Conservation (phyloP, 768 basidiomycete genomes). For the Leccinum arenicola region DNA sequence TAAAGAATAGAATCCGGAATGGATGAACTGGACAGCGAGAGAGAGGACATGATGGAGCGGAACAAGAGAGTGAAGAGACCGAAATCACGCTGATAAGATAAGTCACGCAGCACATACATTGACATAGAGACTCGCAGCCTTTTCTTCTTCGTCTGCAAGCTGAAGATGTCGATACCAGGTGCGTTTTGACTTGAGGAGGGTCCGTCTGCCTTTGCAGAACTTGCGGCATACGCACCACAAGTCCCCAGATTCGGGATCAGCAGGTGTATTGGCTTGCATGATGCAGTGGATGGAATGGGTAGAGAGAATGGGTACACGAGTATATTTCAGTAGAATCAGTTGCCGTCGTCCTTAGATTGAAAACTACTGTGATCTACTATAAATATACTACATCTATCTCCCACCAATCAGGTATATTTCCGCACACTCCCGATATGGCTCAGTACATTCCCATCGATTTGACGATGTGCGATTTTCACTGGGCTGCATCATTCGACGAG, state of each 20-base stretch:
- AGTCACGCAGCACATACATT: too few relatives aligned
- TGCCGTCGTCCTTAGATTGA: neutral
- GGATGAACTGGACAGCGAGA: too few relatives aligned
- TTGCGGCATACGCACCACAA: neutral
- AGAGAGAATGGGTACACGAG: neutral
- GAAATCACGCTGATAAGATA: too few relatives aligned
- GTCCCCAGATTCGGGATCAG: neutral
- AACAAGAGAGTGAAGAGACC: too few relatives aligned
- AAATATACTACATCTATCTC: neutral
- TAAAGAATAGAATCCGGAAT: too few relatives aligned
- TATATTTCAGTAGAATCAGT: neutral
- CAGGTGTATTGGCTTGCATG: neutral
- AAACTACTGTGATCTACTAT: neutral
- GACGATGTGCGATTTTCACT: neutral
- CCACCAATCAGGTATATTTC: neutral
- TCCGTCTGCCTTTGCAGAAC: neutral
- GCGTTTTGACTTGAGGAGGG: neutral
- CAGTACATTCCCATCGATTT: neutral
- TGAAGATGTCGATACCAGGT: neutral
- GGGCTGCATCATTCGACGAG: neutral
- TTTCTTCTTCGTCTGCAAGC: neutral
- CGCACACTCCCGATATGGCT: too few relatives aligned
- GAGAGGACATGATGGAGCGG: too few relatives aligned
- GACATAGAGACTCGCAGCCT: neutral
- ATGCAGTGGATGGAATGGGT: too few relatives aligned